A percentile compares a stretch with the other conserved stretches of the same genome.
These are phyloP conservation scores for Ustulina deusta DNA, from an alignment of 2,329 filamentous ascomycete species.

Conservation along the genomic window DNA sequence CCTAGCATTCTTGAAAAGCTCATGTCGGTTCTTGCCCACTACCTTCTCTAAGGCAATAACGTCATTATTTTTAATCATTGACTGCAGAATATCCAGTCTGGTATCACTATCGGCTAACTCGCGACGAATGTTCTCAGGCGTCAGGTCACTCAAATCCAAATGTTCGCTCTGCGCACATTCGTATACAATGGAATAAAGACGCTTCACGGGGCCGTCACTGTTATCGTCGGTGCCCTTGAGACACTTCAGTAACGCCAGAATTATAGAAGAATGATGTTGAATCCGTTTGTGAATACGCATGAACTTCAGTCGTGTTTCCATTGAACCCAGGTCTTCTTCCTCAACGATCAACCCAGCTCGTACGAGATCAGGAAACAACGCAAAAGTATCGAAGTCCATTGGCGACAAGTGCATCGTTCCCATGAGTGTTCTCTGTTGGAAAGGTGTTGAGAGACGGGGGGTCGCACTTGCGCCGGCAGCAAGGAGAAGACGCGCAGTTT, in stretches of 20 bases:
- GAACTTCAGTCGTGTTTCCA: not conserved
- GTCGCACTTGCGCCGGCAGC: conserved; percentile 11
- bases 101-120: not conserved
- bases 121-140: not conserved
- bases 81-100: not conserved
- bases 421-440: conserved; percentile 2
- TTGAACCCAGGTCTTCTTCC: not conserved
- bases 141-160: not conserved
- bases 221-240: not conserved
- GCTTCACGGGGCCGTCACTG: too few relatives aligned
- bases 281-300: too few relatives aligned
- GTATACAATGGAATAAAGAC: conserved; percentile 3
- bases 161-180: not conserved
- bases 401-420: not conserved
- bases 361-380: conserved; percentile 5
- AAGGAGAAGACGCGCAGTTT: conserved; percentile 22
- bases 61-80: not conserved
- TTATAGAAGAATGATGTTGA: not conserved
- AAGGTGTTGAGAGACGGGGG: conserved; percentile 9
- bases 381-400: not conserved
- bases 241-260: not conserved
- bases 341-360: conserved; percentile 1
- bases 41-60: not conserved
- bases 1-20: not conserved
- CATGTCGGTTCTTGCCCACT: not conserved